Evolutionary conservation across 305 asterid species (phyloP).

Genomic region (Solanum hybrid): DNA sequence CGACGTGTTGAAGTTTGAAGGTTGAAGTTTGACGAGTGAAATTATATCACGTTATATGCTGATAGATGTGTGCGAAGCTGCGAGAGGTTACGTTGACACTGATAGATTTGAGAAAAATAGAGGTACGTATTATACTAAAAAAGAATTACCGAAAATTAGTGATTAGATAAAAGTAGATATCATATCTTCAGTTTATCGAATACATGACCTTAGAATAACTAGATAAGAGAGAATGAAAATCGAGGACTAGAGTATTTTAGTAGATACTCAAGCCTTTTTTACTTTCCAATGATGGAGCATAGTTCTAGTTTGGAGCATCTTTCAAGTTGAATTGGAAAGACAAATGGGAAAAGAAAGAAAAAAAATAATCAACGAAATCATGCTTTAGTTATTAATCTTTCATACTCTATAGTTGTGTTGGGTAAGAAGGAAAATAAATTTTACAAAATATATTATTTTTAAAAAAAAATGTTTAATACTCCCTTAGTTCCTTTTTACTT

Average conservation of each 20-base stretch:
- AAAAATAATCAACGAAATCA: neutral
- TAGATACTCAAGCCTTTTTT: neutral
- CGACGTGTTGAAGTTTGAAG: neutral
- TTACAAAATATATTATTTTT: no score
- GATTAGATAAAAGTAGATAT: neutral
- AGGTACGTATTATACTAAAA: no score
- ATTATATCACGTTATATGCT: neutral
- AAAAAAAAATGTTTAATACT: no score
- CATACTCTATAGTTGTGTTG: neutral
- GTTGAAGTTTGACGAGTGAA: neutral
- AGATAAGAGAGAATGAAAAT: neutral
- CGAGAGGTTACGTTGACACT: neutral
- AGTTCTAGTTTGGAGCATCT: neutral
- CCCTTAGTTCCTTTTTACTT: no score
- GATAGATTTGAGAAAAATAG: no score
- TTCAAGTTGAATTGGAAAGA: no score
- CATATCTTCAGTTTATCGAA: neutral
- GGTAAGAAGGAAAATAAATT: neutral
- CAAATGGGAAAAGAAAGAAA: neutral
- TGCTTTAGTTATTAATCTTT: neutral
- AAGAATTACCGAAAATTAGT: no score
- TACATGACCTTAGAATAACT: neutral
- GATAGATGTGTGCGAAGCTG: neutral
- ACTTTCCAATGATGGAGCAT: neutral
- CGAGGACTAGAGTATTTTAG: neutral